Evolutionary conservation across 208 protist genomes (phyloP), one percentile per base, ranked within the genome.

Genomic region (Leishmania guyanensis): DNA sequence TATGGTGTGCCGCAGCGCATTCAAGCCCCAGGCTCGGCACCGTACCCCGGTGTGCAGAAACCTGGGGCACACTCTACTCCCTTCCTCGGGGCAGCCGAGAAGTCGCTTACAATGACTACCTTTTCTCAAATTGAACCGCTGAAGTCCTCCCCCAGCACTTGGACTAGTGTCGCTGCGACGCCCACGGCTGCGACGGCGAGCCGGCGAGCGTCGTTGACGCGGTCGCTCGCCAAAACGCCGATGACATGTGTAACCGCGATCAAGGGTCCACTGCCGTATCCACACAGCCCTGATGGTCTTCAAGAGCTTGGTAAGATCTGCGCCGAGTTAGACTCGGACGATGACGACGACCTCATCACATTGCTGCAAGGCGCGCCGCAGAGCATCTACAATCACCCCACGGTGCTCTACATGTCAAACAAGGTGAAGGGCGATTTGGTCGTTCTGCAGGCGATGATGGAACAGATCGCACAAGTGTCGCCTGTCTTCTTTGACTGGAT

Each of bases 401-500:
- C 88, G 1, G 88, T 94, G 85, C 76, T 89, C 50, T 87, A 85
- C 75, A 92, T 95, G 51, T 85, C 90, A 9, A 84, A 85, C 54
- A 84, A 87, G 77, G 86, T 92, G 5, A 84, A 86, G 58, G 82
- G 88, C 46, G 72, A 90, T 74, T 82, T 90, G 33, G 51, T 72
- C 48, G 79, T 84, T 58, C 75, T 96, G 64, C 82, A 86, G 20
- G 81, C 83, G 9, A 75, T 93, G 1, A 77, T 96, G 56, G 77
- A 71, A 70, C 88, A 92, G 46, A 90, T 95, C 36, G 58, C 78
- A 10, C 50, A 78, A 46, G 85, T 88, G 29, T 75, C 88, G 50
- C 89, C 92, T 10, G 64, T 78, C 1, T 79, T 96, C 78, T 91
- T 93, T 65, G 83, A 69, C 70, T 96, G 89, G 89, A 87, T 96